Evolutionary conservation across 768 basidiomycete genomes (phyloP).

Genomic region (Auriscalpium microsporum): DNA sequence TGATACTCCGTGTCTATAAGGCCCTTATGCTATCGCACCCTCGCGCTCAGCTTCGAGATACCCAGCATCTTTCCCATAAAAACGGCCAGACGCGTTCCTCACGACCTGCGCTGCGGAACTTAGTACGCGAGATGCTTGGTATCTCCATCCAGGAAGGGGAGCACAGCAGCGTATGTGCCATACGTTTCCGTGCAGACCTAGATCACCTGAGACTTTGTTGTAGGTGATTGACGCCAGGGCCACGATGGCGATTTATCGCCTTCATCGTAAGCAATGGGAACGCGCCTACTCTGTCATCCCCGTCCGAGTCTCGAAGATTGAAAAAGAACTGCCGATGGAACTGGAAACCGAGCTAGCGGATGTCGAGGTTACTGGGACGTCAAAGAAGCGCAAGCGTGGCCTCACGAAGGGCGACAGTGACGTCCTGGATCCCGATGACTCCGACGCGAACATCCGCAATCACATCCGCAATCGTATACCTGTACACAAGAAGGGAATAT

Average conservation of each 20-base stretch:
- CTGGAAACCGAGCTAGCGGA: conserved; percentile 5
- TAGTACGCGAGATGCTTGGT: conserved; percentile 73
- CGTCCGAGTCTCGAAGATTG: conserved; percentile 1
- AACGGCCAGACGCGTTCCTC: conserved; percentile 53
- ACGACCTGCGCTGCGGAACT: conserved; percentile 66
- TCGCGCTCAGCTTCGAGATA: conserved; percentile 55
- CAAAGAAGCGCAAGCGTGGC: background rate
- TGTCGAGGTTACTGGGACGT: background rate
- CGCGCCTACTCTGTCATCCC: conserved; percentile 9
- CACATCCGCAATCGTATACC: background rate
- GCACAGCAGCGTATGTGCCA: conserved; percentile 72
- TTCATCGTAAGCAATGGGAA: conserved; percentile 83
- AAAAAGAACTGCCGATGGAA: background rate
- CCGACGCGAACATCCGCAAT: background rate
- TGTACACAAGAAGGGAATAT: conserved; percentile 7
- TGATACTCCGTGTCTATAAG: conserved; percentile 23
- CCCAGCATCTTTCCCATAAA: conserved; percentile 53
- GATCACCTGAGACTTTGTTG: background rate
- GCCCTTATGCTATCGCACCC: conserved; percentile 69
- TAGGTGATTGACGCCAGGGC: conserved; percentile 92
- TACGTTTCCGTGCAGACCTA: background rate
- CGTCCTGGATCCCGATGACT: background rate
- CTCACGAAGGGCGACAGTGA: background rate
- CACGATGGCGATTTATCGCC: conserved; percentile 86
- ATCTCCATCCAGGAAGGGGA: conserved; percentile 81